A percentile compares a stretch with the other conserved stretches of the same genome.
These are phyloP conservation scores for Peribolospora kevripleyi DNA, from an alignment of 768 basidiomycete genomes.

Conservation along the genomic window DNA sequence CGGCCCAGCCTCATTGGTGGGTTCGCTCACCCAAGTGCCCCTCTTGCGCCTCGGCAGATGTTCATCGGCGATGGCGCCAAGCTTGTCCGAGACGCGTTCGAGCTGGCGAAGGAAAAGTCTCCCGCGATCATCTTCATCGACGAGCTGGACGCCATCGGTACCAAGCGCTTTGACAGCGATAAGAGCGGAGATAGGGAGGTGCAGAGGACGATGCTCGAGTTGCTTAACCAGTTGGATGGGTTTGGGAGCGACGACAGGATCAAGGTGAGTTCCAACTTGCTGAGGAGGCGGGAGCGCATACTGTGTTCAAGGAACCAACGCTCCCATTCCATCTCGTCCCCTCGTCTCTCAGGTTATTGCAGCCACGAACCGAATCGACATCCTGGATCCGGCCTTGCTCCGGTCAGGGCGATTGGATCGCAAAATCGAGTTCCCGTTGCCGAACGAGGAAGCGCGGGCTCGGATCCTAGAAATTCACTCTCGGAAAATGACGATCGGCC, in stretches of 20 bases:
- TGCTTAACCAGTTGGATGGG: conserved; percentile 92
- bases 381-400: conserved; percentile 90
- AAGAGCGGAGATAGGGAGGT: conserved; percentile 98
- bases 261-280: conserved; percentile 35
- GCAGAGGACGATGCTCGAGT: conserved; percentile 98
- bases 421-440: conserved; percentile 95
- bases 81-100: conserved; percentile 92
- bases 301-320: conserved; percentile 1
- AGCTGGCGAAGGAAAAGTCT: conserved; percentile 90
- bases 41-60: conserved; percentile 29
- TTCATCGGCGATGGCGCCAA: conserved; percentile 99
- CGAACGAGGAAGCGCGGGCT: conserved; percentile 86
- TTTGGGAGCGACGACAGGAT: conserved; percentile 93
- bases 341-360: conserved; percentile 53
- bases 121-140: conserved; percentile 99
- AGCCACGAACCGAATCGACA: conserved; percentile 95
- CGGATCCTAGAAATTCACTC: conserved; percentile 92
- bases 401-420: conserved; percentile 92
- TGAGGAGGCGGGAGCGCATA: not conserved
- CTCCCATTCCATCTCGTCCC: not conserved
- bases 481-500: conserved; percentile 70
- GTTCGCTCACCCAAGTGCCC: not conserved
- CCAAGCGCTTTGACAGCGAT: conserved; percentile 93
- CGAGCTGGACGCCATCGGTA: conserved; percentile 94
- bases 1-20: not conserved